Evolutionary conservation across 805 yeast genomes (phyloP), one percentile per base, ranked within the genome.

Genomic region (Saccharomycopsis olivae): DNA sequence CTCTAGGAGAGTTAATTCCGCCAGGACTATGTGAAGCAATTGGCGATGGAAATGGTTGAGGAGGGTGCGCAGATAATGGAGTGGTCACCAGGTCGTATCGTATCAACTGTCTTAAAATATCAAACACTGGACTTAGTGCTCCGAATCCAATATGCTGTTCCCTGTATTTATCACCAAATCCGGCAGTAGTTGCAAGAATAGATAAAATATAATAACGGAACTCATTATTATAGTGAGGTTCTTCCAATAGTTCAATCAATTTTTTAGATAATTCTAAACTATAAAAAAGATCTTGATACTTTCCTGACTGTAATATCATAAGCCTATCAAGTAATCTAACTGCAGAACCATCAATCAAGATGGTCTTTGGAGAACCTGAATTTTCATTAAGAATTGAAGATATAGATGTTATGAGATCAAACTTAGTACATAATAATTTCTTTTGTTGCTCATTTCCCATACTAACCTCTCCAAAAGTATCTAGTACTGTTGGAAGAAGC

Each of bases 371-470:
- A 16, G 41, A 24, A 21, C 38, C 40, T 11, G 19, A 33, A 11
- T 31, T 28, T 13, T 41, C 39, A 4, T 29, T 29, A 3, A 44
- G 11, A 5, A 44, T 35, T 3, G 42, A 34, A n/a, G 20, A 25
- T 16, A 34, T 19, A 10, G 24, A 24, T 5, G 27, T 17, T 21
- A 33, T 16, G n/a, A 45, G 18, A 18, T 41, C 47, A 33, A 36
- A 41, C 29, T 45, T 45, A 11, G 39, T 23, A 27, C 43, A 35
- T 5, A 42, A 29, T 11, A 33, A 24, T 14, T 14, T 21, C 23
- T 36, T 41, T 29, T 45, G 48, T 16, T 24, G 34, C 21, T 45
- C 46, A 33, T 34, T 34, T 2, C 47, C 47, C 9, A 21, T n/a
- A 11, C 44, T 37, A 19, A 43, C 34, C 10, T 19, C 35, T 13